Conservation (phyloP, 805 yeast species). For the Lipomyces yamadae region DNA sequence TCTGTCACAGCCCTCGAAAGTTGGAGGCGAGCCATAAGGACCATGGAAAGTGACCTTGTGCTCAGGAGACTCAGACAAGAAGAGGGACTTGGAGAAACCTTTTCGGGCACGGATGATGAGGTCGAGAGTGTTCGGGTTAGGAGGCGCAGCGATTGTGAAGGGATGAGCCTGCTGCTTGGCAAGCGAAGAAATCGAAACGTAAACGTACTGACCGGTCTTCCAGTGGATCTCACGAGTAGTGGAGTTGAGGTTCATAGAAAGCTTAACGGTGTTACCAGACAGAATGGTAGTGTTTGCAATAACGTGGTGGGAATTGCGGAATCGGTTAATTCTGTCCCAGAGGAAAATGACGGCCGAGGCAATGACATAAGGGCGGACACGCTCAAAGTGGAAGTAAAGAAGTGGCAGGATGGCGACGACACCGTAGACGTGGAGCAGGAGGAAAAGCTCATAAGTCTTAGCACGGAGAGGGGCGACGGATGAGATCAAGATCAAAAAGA, state of each 20-base stretch:
- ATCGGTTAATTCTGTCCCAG: slow-evolving; percentile 37
- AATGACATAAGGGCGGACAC: slow-evolving; percentile 38
- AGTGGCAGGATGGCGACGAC: slow-evolving; percentile 38
- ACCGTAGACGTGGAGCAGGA: slow-evolving; percentile 36
- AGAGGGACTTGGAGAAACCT: slow-evolving; percentile 42
- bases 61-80: slow-evolving; percentile 33
- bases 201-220: slow-evolving; percentile 39
- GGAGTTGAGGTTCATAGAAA: slow-evolving; percentile 35
- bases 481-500: slow-evolving; percentile 34
- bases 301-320: slow-evolving; percentile 33
- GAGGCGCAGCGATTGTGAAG: slow-evolving; percentile 38
- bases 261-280: slow-evolving; percentile 38
- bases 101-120: slow-evolving; percentile 43
- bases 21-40: slow-evolving; percentile 37
- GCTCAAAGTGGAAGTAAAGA: slow-evolving; percentile 37
- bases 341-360: slow-evolving; percentile 37
- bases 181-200: slow-evolving; percentile 29
- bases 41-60: slow-evolving; percentile 39
- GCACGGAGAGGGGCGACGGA: slow-evolving; percentile 37
- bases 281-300: slow-evolving; percentile 35
- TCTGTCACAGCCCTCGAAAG: slow-evolving; percentile 36
- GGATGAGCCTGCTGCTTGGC: slow-evolving; percentile 39
- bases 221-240: slow-evolving; percentile 37
- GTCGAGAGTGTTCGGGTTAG: slow-evolving; percentile 39
- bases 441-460: slow-evolving; percentile 36